Evolutionary conservation across 2,329 filamentous ascomycete species (phyloP), one percentile per base, ranked within the genome.

Genomic region (Shiraia bambusicola): DNA sequence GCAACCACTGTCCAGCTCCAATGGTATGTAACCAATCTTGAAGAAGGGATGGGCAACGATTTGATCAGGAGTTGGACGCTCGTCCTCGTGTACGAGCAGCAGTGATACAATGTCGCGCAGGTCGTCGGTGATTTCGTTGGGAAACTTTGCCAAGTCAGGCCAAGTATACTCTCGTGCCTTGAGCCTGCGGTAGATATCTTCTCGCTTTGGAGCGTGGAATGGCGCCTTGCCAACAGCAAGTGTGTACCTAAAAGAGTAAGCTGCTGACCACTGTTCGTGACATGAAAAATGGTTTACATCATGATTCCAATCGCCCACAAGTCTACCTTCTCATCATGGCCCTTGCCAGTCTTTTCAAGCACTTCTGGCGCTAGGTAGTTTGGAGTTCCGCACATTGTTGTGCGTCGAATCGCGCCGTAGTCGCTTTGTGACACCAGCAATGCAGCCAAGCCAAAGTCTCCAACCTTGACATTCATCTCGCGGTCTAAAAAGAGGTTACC

Each of bases 301-400:
- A 98, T 98, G 54, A 98, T 93, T 14, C 94, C 93, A 63, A 98
- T 78, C 31, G 92, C 95, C 94, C 94, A 98, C 41, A 98, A 88
- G 66, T 98, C 93, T 3, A 98, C 93, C 76, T 94, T 95, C 65
- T 97, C 91, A 54, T 95, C 93, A 66, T 98, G 93, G 0, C 93
- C 93, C 59, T 92, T 89, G 63, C 88, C 93, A 25, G 87, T 88
- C 75, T 93, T 95, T 63, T 95, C 88, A 37, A 98, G 72, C 48
- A 98, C 95, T 64, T 98, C 93, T 0, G 93, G 93, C 0, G 93
- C 93, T 56, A 98, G 95, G 67, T 98, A 98, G 69, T 98, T 98
- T 2, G 93, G 93, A 4, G 93, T 98, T 44, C 93, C 93, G 58
- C 93, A 98, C 45, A 98, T 82, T 6, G 93, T 98, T 17, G 89